Percentiles rank a stretch among this genome's conserved stretches.
Evolutionary conservation across 345 rosid species (phyloP).

Genomic region (Eutrema heterophyllum): DNA sequence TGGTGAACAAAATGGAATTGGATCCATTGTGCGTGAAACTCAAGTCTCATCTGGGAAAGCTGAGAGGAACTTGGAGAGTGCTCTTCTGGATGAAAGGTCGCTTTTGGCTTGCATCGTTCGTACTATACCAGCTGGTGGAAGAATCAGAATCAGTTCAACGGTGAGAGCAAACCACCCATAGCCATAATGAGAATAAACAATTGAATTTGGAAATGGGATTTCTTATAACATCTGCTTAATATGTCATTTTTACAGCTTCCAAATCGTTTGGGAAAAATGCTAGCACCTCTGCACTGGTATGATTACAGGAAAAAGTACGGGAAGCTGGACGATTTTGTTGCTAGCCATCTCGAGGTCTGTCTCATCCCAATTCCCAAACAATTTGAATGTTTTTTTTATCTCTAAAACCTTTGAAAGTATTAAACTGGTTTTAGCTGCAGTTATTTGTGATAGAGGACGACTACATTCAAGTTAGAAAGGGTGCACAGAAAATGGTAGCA

Average conservation of each 20-base stretch:
- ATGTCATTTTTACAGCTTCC: slow-evolving; percentile 55
- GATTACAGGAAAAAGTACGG: slow-evolving; percentile 89
- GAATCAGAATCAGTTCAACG: slow-evolving; percentile 82
- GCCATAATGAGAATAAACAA: background rate
- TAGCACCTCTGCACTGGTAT: slow-evolving; percentile 94
- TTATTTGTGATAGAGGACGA: slow-evolving; percentile 83
- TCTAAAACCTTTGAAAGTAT: background rate
- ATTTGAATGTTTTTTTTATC: background rate
- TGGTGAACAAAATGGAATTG: slow-evolving; percentile 47
- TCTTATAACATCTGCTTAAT: background rate
- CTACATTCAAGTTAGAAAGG: slow-evolving; percentile 77
- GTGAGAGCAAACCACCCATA: slow-evolving; percentile 28
- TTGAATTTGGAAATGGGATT: background rate
- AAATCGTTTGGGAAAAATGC: slow-evolving; percentile 94
- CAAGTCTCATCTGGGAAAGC: slow-evolving; percentile 34
- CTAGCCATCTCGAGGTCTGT: slow-evolving; percentile 70
- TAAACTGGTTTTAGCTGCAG: slow-evolving; percentile 41
- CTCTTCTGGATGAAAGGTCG: slow-evolving; percentile 83
- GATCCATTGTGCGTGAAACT: slow-evolving; percentile 30
- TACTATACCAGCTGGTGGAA: slow-evolving; percentile 93
- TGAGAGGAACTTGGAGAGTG: slow-evolving; percentile 46
- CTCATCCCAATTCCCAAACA: background rate
- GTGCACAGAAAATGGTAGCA: slow-evolving; percentile 91
- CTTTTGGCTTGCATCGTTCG: slow-evolving; percentile 89
- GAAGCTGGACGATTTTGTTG: slow-evolving; percentile 93